Evolutionary conservation across 2,329 filamentous ascomycete genomes (phyloP).

Genomic region (Nigrospora oryzae): DNA sequence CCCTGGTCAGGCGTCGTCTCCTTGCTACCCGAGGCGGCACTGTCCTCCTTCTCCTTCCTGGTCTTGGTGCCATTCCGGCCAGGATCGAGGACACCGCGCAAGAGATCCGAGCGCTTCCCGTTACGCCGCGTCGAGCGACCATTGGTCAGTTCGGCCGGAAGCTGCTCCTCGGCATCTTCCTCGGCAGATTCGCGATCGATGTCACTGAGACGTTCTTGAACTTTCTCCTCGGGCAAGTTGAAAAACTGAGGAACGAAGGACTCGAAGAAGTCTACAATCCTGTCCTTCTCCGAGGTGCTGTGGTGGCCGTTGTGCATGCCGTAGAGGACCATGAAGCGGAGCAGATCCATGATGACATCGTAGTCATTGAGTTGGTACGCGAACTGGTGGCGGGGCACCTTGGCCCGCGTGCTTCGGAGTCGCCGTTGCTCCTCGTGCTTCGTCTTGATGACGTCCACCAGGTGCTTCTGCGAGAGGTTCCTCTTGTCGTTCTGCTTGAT

Average conservation of each 20-base stretch:
- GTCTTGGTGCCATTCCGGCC: slow-evolving; percentile 62
- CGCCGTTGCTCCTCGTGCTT: slow-evolving; percentile 87
- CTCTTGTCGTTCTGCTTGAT: slow-evolving; percentile 87
- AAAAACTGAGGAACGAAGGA: slow-evolving; percentile 72
- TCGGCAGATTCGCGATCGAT: slow-evolving; percentile 64
- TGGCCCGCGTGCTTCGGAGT: slow-evolving; percentile 53
- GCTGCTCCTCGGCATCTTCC: slow-evolving; percentile 68
- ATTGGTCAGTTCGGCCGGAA: slow-evolving; percentile 63
- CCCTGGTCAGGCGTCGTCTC: slow-evolving; percentile 79
- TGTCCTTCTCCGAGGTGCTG: slow-evolving; percentile 63
- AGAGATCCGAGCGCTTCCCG: slow-evolving; percentile 71
- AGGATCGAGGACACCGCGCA: slow-evolving; percentile 78
- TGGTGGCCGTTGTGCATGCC: slow-evolving; percentile 62
- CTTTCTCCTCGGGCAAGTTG: slow-evolving; percentile 61
- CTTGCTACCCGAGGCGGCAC: slow-evolving; percentile 69
- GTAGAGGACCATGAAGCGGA: slow-evolving; percentile 56
- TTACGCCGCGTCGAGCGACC: slow-evolving; percentile 56
- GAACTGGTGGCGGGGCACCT: slow-evolving; percentile 63
- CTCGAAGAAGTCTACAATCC: slow-evolving; percentile 68
- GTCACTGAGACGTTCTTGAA: slow-evolving; percentile 58
- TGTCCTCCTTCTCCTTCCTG: slow-evolving; percentile 70
- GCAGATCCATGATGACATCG: slow-evolving; percentile 54
- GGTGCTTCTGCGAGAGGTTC: slow-evolving; percentile 79
- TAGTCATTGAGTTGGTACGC: slow-evolving; percentile 66
- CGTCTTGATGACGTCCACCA: slow-evolving; percentile 84